Base-by-base conservation (phyloP, 2,329 filamentous ascomycete genomes). In the Cladobotryum mycophilum region DNA sequence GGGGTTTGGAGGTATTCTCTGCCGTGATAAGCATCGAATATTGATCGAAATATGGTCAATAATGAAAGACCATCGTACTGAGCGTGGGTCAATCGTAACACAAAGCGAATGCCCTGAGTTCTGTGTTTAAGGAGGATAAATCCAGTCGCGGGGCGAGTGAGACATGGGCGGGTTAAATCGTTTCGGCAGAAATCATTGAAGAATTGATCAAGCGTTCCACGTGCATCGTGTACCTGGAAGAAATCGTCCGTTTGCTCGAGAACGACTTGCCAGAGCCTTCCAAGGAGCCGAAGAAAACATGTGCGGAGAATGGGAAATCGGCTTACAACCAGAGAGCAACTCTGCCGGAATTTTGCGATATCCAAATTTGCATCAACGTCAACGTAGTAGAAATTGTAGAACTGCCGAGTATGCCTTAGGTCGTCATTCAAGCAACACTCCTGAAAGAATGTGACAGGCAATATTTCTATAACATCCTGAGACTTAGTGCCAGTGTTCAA, bases 11-110 rank as follows among this genome's bases (percentile, higher is more conserved):
- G 49, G 6, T 69, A 49, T 0, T 55, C 35, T 7, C 54, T 54
- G 2, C 59, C 64, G 1, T 54, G 47, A 53, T 75, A 75, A 7
- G 67, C 60, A 3, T 62, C 62, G 1, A 67, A 60, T 36, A 75
- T 60, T 13, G 70, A 64, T 3, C 61, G 57, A 22, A 72, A 61
- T 2, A 75, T 62, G 9, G 60, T 58, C 1, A 72, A 71, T 5
- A 76, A 62, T 47, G 64, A 72, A 30, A 75, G 66, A 25, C 73
- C 73, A 46, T 76, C 73, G 49, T 75, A 76, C 53, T 76, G 73
- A 1, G 72, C 73, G 52, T 76, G 74, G 0, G 74, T 76, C 11
- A 77, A 9, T n/a, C 60, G 58, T 30, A 62, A 38, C 4, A 60
- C 43, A 3, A 64, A 33, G 12, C 55, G 51, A 3, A 47, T 37